phyloP scores from a whole-genome alignment of 2,329 filamentous ascomycete genomes.

The Colletotrichum nymphaeae region DNA sequence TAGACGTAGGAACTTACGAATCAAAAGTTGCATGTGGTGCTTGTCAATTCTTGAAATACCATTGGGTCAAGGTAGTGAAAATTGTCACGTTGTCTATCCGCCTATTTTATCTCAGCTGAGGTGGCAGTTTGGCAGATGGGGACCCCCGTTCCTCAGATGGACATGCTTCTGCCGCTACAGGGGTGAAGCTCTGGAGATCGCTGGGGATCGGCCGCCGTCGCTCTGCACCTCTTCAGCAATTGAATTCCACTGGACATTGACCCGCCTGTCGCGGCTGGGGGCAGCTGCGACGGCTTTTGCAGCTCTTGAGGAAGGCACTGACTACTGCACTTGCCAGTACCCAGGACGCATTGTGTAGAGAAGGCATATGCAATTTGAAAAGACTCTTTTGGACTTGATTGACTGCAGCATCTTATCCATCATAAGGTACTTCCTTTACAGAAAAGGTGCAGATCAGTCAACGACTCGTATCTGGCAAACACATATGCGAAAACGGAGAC shows the following conservation, averaged over 20 bases:
- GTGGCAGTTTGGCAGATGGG: not conserved
- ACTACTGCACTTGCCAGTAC: not conserved
- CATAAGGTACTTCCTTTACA: not conserved
- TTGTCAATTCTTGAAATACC: not conserved
- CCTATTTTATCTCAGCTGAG: not conserved
- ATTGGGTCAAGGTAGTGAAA: not conserved
- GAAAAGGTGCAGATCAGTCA: not conserved
- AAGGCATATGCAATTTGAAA: not conserved
- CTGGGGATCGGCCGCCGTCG: conserved; percentile 21
- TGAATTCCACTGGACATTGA: not conserved
- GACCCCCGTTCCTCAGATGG: conserved; percentile 16
- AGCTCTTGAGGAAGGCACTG: not conserved
- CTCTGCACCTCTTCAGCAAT: conserved; percentile 22
- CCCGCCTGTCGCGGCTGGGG: conserved; percentile 16
- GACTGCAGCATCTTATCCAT: not conserved
- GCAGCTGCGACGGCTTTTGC: not conserved
- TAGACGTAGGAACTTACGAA: not conserved
- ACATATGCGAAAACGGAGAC: not conserved
- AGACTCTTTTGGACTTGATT: not conserved
- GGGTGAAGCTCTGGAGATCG: conserved; percentile 34
- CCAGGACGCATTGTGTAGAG: too few species aligned
- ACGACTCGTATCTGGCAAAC: too few species aligned
- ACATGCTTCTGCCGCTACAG: conserved; percentile 24
- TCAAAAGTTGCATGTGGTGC: not conserved
- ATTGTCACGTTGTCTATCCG: not conserved